A percentile compares a stretch with the other conserved stretches of the same genome.
phyloP scores from a whole-genome alignment of 2,329 filamentous ascomycete genomes.

The Aciculosporium take region DNA sequence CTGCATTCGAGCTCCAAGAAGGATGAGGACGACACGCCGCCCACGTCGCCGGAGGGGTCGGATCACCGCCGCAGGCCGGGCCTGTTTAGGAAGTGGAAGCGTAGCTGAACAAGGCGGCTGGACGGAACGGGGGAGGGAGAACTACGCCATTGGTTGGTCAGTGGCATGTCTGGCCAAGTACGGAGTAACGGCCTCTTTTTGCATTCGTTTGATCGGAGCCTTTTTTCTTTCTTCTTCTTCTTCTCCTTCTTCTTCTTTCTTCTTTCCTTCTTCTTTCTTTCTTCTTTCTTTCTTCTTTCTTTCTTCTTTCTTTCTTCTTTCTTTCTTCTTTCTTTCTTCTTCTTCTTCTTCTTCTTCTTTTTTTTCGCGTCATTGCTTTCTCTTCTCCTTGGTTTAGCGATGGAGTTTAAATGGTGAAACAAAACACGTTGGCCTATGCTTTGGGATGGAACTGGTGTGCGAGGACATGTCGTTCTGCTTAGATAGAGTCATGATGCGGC shows the following conservation, averaged over 20 bases:
- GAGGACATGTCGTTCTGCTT: no score
- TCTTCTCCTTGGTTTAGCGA: no score
- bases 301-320: no score
- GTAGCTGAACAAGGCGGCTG: neutral
- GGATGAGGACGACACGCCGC: constrained; percentile 21
- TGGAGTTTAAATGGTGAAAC: no score
- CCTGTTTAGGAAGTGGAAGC: constrained; percentile 7
- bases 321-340: no score
- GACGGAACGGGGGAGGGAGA: neutral
- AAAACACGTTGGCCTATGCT: no score
- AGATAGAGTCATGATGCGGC: no score
- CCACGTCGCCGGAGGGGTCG: constrained; percentile 20
- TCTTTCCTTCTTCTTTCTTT: neutral
- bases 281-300: no score
- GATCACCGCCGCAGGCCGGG: constrained; percentile 16
- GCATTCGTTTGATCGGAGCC: neutral
- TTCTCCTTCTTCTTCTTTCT: neutral
- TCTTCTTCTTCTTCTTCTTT: no score
- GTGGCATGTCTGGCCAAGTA: neutral
- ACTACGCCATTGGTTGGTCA: neutral
- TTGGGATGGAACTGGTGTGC: no score
- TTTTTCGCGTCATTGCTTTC: no score
- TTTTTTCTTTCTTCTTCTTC: no score
- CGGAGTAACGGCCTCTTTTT: constrained; percentile 9
- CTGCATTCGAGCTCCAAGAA: constrained; percentile 12